Base-by-base conservation (phyloP, 2,329 filamentous ascomycete genomes). In the Hymenoscyphus repandus region DNA sequence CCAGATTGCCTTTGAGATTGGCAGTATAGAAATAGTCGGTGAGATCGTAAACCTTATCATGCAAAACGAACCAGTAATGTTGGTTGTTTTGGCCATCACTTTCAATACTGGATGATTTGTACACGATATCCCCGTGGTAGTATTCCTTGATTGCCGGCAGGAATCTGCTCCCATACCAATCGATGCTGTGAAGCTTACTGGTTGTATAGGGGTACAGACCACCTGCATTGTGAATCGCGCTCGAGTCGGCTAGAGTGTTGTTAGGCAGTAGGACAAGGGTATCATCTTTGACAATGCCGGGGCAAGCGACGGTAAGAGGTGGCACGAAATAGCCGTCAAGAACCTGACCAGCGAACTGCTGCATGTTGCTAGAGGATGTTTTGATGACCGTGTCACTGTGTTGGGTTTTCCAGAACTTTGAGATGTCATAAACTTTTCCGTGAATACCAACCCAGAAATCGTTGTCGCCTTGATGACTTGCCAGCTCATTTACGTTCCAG, bases 401-500 rank as follows among this genome's bases (percentile, higher is more conserved):
- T 51, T 95, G 81, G 18, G 79, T 71, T 63, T 79, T 88, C 82
- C 86, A 96, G 68, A 95, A 99, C 50, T 91, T 88, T 47, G 84
- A 81, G 40, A 99, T 82, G 63, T 99, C 93, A 70, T 97, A 99
- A 31, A 97, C 92, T 38, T 83, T 82, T 55, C 93, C 93, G 51
- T 85, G 86, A 58, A 95, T 83, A 61, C 87, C 90, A 62, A 97
- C 92, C 72, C 79, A 99, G 67, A 85, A 96, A 64, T 96, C 87
- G 50, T 83, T 76, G 6, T 77, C 72, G n/a, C 82, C 86, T 59
- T 80, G 75, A 62, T 96, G 92, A 34, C 72, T 78, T 12, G 71
- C 62, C 6, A 96, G 82, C 66, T 99, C 80, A 10, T 76, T 76
- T 4, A 72, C 66, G 47, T 82, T 83, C 90, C 90, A 99, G 2